Evolutionary conservation across 345 rosid genomes (phyloP).

Genomic region (Anacardium occidentale): DNA sequence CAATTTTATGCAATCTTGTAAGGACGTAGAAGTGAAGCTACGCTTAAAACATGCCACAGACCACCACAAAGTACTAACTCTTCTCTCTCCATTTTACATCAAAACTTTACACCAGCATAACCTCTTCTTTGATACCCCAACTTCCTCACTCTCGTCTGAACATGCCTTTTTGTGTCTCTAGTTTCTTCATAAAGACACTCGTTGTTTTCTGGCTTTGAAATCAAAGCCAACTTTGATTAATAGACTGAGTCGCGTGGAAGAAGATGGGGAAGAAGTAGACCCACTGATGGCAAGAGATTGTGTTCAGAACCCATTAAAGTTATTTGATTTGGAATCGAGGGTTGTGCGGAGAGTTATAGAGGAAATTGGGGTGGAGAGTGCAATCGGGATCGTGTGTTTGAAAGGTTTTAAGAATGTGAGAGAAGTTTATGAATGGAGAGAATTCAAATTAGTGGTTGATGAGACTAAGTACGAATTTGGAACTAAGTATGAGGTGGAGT

Average conservation of each 20-base stretch:
- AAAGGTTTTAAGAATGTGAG: slow-evolving; percentile 86
- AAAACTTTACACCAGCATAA: slow-evolving; percentile 70
- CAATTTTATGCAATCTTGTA: slow-evolving; percentile 32
- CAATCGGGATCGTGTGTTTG: slow-evolving; percentile 53
- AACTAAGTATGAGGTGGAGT: slow-evolving; percentile 69
- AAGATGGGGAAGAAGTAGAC: slow-evolving; percentile 80
- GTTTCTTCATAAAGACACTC: slow-evolving; percentile 41
- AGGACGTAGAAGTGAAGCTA: slow-evolving; percentile 87
- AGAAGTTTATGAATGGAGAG: slow-evolving; percentile 63
- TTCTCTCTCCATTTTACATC: slow-evolving; percentile 50
- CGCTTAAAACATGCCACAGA: slow-evolving; percentile 49
- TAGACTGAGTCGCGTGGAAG: slow-evolving; percentile 83
- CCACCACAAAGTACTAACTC: slow-evolving; percentile 45
- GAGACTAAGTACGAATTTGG: slow-evolving; percentile 76
- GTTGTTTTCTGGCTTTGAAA: slow-evolving; percentile 64
- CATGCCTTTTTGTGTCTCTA: slow-evolving; percentile 68
- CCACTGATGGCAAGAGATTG: slow-evolving; percentile 38
- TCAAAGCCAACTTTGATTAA: slow-evolving; percentile 56
- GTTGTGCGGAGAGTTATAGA: slow-evolving; percentile 59
- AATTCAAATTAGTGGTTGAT: slow-evolving; percentile 75
- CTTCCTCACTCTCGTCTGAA: slow-evolving; percentile 48
- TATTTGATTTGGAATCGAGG: slow-evolving; percentile 49
- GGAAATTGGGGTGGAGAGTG: slow-evolving; percentile 55
- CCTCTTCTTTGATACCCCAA: slow-evolving; percentile 66
- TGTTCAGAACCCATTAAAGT: slow-evolving; percentile 44